Conservation (phyloP, 768 basidiomycete genomes). For the Leccinum truebloodii region DNA sequence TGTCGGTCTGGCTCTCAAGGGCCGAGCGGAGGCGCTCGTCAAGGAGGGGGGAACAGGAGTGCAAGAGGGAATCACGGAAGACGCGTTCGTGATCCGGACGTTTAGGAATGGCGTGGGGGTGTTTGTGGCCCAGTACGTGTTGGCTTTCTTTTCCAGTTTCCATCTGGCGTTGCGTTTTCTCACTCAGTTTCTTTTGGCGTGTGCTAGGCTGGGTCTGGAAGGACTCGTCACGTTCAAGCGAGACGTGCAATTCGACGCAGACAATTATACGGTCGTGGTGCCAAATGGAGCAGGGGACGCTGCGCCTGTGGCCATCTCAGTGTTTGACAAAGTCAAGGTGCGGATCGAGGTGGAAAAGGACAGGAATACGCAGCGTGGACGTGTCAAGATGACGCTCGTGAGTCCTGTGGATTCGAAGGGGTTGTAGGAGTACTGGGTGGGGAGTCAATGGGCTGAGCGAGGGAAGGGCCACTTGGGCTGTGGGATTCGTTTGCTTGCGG, state of each 20-base stretch:
- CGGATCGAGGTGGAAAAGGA: conserved; percentile 93
- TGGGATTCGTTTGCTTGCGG: no score
- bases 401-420: conserved; percentile 33
- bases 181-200: neutral
- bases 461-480: no score
- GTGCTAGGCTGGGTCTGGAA: conserved; percentile 49
- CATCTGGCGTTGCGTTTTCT: neutral
- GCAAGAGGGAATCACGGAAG: conserved; percentile 56
- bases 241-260: conserved; percentile 86
- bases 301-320: conserved; percentile 63
- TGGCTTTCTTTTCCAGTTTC: neutral
- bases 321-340: conserved; percentile 94
- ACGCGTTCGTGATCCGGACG: conserved; percentile 90
- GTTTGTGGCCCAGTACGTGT: conserved; percentile 85
- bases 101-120: conserved; percentile 97
- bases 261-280: conserved; percentile 82
- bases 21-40: conserved; percentile 44
- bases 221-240: conserved; percentile 94
- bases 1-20: conserved; percentile 88
- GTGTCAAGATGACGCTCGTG: conserved; percentile 82
- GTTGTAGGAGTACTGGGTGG: neutral
- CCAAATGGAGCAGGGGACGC: conserved; percentile 36
- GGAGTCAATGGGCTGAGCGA: no score
- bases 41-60: conserved; percentile 27
- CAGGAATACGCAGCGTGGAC: conserved; percentile 87